Base-by-base conservation (phyloP, 1,284 basidiomycete genomes). In the Coriolopsis trogii region DNA sequence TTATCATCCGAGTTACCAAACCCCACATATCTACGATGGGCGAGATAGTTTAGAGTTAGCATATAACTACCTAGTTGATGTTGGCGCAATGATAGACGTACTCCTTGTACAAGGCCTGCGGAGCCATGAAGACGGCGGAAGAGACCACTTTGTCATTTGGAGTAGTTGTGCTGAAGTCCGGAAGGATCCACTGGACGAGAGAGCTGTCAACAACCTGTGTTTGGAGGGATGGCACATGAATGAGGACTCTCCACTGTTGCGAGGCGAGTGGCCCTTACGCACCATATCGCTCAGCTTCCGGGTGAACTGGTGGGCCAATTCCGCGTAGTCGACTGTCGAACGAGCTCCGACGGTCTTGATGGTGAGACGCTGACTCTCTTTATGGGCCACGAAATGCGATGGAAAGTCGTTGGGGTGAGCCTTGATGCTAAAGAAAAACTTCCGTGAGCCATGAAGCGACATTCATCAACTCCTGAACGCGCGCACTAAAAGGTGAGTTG, bases 111-210 rank as follows among this genome's bases (percentile, higher is more conserved):
- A 68, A 73, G 2, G 73, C 63, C 75, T 76, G 61, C 13, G 68
- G 73, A 2, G 73, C 63, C 75, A 80, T 78, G 73, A 77, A 71
- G 28, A 74, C 56, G n/a, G 78, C 68, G 1, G 75, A 67, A 18
- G 65, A 71, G 5, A 74, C 65, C 7, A 69, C 67, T 3, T 61
- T 71, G 46, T 81, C 80, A 15, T 63, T 68, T 0, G 25, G 8
- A 0, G 74, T 77, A 4, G 78, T 80, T 1, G 78, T 81, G 6
- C 73, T 68, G 59, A 80, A 81, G 26, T 67, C 58, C 0, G 79
- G 79, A 8, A 72, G 63, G 24, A 77, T 70, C 76, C 77, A 79
- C 0, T 71, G 64, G 3, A 65, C 65, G 4, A 80, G 53, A 0
- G 56, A 53, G 1, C 68, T 63, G 51, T 79, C 75, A 0, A 60